Percentiles rank a stretch among this genome's conserved stretches.
phyloP scores from a whole-genome alignment of 129 eudicot genomes.

The Saussurea involucrata region DNA sequence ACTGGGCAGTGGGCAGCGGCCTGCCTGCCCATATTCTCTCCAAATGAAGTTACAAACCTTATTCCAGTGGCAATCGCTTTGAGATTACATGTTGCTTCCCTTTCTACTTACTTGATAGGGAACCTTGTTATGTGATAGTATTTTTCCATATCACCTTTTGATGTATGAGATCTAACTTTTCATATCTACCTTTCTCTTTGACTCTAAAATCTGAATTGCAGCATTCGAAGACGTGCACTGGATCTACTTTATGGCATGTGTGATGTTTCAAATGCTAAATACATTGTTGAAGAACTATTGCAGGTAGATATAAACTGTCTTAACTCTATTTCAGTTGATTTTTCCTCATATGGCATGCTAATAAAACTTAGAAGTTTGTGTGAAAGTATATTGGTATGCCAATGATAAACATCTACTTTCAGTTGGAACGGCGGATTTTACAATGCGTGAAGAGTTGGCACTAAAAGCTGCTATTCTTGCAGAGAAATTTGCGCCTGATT shows the following conservation, averaged over 20 bases:
- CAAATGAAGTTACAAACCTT: background rate
- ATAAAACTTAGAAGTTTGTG: background rate
- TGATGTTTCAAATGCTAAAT: slow-evolving; percentile 96
- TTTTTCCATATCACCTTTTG: slow-evolving; percentile 2
- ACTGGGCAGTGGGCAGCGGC: background rate
- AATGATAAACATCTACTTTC: slow-evolving; percentile 31
- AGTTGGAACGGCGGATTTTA: slow-evolving; percentile 92
- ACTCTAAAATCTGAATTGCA: slow-evolving; percentile 22
- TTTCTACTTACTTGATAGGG: background rate
- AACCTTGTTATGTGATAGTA: background rate
- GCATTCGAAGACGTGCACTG: slow-evolving; percentile 94
- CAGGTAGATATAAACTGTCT: slow-evolving; percentile 49
- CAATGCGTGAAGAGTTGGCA: slow-evolving; percentile 98
- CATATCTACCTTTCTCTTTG: background rate
- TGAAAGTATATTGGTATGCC: background rate
- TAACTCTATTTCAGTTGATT: slow-evolving; percentile 1
- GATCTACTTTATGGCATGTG: slow-evolving; percentile 99
- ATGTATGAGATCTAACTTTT: slow-evolving; percentile 2
- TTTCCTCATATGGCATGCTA: slow-evolving; percentile 11
- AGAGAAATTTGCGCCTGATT: slow-evolving; percentile 97
- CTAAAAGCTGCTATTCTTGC: slow-evolving; percentile 98
- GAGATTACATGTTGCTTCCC: background rate
- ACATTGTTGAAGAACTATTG: slow-evolving; percentile 93
- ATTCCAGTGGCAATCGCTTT: background rate
- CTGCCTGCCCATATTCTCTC: background rate